These are phyloP conservation scores for Colletotrichum theobromicola DNA, from an alignment of 2,329 filamentous ascomycete genomes.

Conservation along the genomic window DNA sequence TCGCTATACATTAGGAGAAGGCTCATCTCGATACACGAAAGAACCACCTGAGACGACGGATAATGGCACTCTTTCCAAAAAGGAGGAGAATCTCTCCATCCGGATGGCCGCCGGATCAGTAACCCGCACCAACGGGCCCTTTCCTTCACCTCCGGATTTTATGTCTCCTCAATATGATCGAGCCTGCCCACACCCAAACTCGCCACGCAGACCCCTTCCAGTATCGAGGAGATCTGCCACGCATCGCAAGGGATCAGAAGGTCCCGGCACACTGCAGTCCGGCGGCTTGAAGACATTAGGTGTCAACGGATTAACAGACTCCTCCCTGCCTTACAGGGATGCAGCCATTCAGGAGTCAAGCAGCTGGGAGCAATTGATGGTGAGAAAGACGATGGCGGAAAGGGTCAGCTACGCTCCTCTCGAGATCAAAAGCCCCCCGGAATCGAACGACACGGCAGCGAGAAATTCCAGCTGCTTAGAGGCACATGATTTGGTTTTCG, in stretches of 20 bases:
- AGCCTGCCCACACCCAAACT: background rate
- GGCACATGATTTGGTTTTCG: too few relatives aligned
- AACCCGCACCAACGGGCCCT: too few relatives aligned
- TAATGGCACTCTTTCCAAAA: background rate
- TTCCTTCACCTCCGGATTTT: background rate
- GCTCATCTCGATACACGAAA: background rate
- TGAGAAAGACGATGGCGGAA: background rate
- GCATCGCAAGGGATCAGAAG: background rate
- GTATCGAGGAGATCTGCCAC: background rate
- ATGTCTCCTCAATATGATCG: background rate
- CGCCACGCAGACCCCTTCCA: background rate
- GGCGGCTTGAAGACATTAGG: background rate
- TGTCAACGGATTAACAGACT: background rate
- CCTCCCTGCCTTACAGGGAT: accelerated
- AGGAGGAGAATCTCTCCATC: too few relatives aligned
- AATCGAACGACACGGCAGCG: too few relatives aligned
- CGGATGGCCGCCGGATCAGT: too few relatives aligned
- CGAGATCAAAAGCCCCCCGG: background rate
- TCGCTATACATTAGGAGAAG: background rate
- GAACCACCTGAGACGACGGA: background rate
- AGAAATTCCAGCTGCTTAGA: too few relatives aligned
- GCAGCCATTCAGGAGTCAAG: background rate
- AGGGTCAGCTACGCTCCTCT: background rate
- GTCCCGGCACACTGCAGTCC: background rate
- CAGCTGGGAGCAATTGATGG: background rate